Base-by-base conservation (phyloP, 768 basidiomycete species). In the Inosperma sp. region DNA sequence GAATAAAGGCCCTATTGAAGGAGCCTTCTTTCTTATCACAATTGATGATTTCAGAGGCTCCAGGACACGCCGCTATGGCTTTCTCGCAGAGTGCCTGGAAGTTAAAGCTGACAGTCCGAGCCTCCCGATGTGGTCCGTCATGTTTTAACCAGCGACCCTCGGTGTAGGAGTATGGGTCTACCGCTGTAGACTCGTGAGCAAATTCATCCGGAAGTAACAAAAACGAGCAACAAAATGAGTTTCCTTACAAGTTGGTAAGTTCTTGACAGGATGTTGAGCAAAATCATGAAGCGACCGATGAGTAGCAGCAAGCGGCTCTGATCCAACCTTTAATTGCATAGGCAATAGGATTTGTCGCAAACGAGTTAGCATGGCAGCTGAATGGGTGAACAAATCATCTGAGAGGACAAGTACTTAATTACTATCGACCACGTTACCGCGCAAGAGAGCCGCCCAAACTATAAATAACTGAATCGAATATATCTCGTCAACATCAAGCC, bases 1-100 rank as follows among this genome's bases (percentile, higher is more conserved):
- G 56, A 22, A 26, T 31, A 33, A 66, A 66, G 8, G 62, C 48
- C 16, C 58, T 58, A 39, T 64, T 67, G 21, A 48, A 56, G n/a
- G 39, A 13, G 22, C 39, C 39, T 36, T 36, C 35, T 12, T 25
- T 41, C 39, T 41, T 41, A 6, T 41, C 39, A 41, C 22, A 41
- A 41, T 16, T 16, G 39, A 40, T 40, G 39, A 40, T 12, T 22
- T 40, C 21, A 22, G 3, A 5, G 39, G 39, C 39, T 22, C 39
- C 39, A 22, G 39, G 39, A 40, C 39, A 40, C 4, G 21, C 39
- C 4, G 21, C 39, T 9, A 40, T 40, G 2, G 39, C 39, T 25
- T 40, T 40, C 39, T 40, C 25, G 39, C 39, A 41, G 22, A 41
- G 39, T 25, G 22, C 22, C 23, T 13, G 39, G 39, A 41, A 41